These are phyloP conservation scores for Kazachstania bromeliacearum DNA, from an alignment of 805 yeast species.

Conservation along the genomic window DNA sequence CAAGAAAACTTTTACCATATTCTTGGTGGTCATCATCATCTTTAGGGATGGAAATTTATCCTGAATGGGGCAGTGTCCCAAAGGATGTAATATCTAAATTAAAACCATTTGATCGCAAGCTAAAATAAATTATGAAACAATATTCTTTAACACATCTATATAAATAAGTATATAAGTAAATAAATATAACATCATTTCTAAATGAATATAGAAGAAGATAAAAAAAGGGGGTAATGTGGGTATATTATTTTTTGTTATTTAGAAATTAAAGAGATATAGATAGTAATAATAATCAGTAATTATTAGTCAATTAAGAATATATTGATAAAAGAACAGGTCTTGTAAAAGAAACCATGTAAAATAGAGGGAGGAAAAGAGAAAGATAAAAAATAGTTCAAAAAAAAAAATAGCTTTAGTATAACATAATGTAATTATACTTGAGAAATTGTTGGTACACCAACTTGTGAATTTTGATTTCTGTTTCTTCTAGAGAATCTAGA, in stretches of 20 bases:
- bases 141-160: background rate
- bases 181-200: too few species aligned
- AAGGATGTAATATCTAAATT: slow-evolving; percentile 14
- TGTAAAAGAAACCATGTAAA: background rate
- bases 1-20: slow-evolving; percentile 16
- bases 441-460: slow-evolving; percentile 79
- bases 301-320: background rate
- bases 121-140: background rate
- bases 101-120: slow-evolving; percentile 21
- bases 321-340: background rate
- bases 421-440: slow-evolving; percentile 49
- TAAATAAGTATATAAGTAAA: too few species aligned
- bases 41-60: slow-evolving; percentile 26
- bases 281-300: background rate
- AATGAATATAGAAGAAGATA: slow-evolving; percentile 1
- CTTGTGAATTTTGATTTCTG: background rate
- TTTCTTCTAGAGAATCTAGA: slow-evolving; percentile 27
- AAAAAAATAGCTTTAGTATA: background rate
- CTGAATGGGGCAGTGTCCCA: slow-evolving; percentile 27
- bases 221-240: background rate
- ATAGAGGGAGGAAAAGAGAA: slow-evolving; percentile 2
- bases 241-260: background rate
- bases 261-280: background rate
- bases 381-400: slow-evolving; percentile 1
- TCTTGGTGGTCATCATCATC: slow-evolving; percentile 24